Conservation (phyloP, 1,284 basidiomycete species). For the Rhodofomes roseus region DNA sequence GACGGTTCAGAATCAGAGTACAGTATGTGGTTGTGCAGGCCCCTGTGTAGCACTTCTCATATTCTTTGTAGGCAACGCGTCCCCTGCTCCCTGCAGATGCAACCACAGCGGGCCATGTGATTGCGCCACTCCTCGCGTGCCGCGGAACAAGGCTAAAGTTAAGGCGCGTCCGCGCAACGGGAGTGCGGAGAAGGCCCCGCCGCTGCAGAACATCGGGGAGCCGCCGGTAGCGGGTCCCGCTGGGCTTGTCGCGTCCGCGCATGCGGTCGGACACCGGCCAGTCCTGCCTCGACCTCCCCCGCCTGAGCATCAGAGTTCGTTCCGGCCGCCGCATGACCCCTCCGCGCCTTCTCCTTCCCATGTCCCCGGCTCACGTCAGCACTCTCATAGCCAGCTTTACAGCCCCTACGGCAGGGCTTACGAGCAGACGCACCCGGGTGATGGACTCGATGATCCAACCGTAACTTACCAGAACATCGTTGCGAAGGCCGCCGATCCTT, state of each 20-base stretch:
- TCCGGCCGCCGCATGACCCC: constrained; percentile 19
- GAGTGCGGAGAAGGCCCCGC: constrained; percentile 2
- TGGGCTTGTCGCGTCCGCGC: constrained; percentile 24
- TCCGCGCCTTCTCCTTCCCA: constrained; percentile 9
- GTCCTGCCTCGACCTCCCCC: constrained; percentile 30
- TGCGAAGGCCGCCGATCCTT: too few relatives aligned
- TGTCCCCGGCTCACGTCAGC: constrained; percentile 17
- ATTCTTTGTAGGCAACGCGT: constrained; percentile 30
- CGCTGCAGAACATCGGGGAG: neutral
- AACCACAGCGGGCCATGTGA: constrained; percentile 19
- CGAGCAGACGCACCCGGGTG: constrained; percentile 36
- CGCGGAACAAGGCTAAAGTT: constrained; percentile 11
- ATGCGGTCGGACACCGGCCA: constrained; percentile 25
- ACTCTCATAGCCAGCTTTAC: constrained; percentile 38
- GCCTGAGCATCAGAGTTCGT: constrained; percentile 27
- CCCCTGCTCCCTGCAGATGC: constrained; percentile 33
- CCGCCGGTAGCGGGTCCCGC: constrained; percentile 21
- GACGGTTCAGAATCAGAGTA: constrained; percentile 51
- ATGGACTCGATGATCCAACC: neutral
- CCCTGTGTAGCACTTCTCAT: too few relatives aligned
- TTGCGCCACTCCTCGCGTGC: constrained; percentile 16
- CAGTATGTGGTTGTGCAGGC: constrained; percentile 23
- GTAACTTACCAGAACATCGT: too few relatives aligned
- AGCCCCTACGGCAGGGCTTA: constrained; percentile 67
- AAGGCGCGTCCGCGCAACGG: constrained; percentile 10